Percentiles rank a stretch among this genome's conserved stretches.
phyloP scores from a whole-genome alignment of 306 rosid genomes.

The Lathyrus sativus region DNA sequence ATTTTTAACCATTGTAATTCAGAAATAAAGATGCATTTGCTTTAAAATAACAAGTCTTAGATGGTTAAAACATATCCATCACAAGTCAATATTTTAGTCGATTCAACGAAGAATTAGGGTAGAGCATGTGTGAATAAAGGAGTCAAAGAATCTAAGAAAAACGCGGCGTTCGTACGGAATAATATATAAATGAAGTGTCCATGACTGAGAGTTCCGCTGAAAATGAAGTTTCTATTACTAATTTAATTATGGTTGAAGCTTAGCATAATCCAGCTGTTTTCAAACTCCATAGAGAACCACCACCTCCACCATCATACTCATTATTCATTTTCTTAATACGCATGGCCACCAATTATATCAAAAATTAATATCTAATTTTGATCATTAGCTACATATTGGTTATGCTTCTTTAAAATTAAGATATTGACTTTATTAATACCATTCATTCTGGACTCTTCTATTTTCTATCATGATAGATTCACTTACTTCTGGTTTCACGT shows the following conservation, averaged over 20 bases:
- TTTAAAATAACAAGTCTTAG: background rate
- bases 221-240: slow-evolving; percentile 33
- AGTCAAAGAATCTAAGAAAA: slow-evolving; percentile 28
- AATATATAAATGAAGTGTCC: background rate
- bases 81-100: background rate
- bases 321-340: slow-evolving; percentile 24
- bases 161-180: slow-evolving; percentile 45
- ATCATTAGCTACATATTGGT: slow-evolving; percentile 9
- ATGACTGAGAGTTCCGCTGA: slow-evolving; percentile 7
- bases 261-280: slow-evolving; percentile 57
- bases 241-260: slow-evolving; percentile 40
- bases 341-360: slow-evolving; percentile 36
- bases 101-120: slow-evolving; percentile 2
- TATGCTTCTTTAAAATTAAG: slow-evolving; percentile 24
- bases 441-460: slow-evolving; percentile 29
- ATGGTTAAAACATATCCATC: slow-evolving; percentile 21
- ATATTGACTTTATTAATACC: slow-evolving; percentile 33
- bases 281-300: slow-evolving; percentile 36
- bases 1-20: too few species aligned
- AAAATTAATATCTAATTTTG: slow-evolving; percentile 13
- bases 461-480: background rate
- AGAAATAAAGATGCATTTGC: background rate
- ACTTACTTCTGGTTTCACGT: background rate
- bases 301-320: background rate
- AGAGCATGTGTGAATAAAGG: background rate